phyloP scores from a whole-genome alignment of 1,139 yeast genomes.

The Pichia sp. region DNA sequence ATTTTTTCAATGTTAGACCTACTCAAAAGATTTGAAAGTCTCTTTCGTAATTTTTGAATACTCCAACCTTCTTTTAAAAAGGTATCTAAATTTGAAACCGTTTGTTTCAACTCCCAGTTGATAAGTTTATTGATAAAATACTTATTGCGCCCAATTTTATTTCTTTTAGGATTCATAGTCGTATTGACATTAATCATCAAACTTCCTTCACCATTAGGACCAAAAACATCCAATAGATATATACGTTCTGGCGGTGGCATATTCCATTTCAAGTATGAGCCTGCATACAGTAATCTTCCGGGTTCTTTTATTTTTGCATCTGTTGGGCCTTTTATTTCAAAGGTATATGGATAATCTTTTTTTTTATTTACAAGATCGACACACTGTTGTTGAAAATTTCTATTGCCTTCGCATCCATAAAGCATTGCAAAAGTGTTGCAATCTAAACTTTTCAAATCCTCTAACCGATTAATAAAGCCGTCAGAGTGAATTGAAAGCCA shows the following conservation, averaged over 20 bases:
- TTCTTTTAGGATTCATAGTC: constrained; percentile 10
- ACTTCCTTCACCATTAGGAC: constrained; percentile 21
- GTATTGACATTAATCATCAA: constrained; percentile 20
- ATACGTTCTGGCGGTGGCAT: constrained; percentile 28
- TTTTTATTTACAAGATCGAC: constrained; percentile 8
- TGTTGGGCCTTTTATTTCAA: constrained; percentile 18
- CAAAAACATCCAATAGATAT: constrained; percentile 25
- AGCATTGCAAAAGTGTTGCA: constrained; percentile 21
- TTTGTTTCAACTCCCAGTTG: constrained; percentile 14
- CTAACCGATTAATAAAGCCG: constrained; percentile 6
- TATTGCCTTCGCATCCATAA: constrained; percentile 19
- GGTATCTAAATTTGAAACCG: constrained; percentile 6
- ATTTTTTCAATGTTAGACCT: constrained; percentile 14
- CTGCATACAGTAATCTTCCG: constrained; percentile 27
- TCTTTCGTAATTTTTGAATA: constrained; percentile 3
- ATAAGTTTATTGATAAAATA: constrained; percentile 14
- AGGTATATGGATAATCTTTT: constrained; percentile 19
- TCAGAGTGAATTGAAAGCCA: constrained; percentile 18
- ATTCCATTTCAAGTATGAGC: constrained; percentile 23
- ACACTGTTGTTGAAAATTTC: constrained; percentile 11
- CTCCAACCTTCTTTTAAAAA: constrained; percentile 19
- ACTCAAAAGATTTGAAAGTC: constrained; percentile 1
- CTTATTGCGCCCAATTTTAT: constrained; percentile 3
- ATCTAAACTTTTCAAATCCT: constrained; percentile 13
- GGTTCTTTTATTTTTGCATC: constrained; percentile 20